A percentile compares a stretch with the other conserved stretches of the same genome.
Evolutionary conservation across 148 eudicot species (phyloP).

Genomic region (Camellia granthamiana): DNA sequence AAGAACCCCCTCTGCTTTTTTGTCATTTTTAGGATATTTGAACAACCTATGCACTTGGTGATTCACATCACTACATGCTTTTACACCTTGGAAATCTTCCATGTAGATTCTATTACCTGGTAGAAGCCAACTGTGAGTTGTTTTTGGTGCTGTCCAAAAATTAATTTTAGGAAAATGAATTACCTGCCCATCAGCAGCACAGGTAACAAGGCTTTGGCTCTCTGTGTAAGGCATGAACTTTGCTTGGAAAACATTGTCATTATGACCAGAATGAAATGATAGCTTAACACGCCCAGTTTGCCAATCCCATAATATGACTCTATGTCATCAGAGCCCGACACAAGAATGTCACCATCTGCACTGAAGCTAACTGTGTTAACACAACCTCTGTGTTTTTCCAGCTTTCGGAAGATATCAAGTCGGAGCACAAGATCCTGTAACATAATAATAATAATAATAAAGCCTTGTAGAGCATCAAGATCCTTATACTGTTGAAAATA

Average conservation of each 20-base stretch:
- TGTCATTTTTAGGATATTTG: neutral
- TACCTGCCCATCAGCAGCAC: conserved; percentile 99
- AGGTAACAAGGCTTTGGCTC: conserved; percentile 76
- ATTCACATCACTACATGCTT: neutral
- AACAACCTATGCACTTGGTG: neutral
- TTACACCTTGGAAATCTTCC: neutral
- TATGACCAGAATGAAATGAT: conserved; percentile 77
- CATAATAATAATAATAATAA: neutral
- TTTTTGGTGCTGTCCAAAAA: neutral
- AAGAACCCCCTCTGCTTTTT: neutral
- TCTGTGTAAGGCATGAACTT: conserved; percentile 82
- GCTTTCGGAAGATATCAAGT: conserved; percentile 59
- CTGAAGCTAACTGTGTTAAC: conserved; percentile 91
- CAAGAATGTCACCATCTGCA: conserved; percentile 68
- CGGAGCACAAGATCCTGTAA: conserved; percentile 82
- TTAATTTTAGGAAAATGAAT: conserved; percentile 6
- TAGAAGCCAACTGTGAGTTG: neutral
- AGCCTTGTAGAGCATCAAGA: neutral
- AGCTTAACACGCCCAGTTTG: conserved; percentile 61
- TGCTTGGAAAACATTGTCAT: conserved; percentile 85
- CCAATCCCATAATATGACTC: conserved; percentile 88
- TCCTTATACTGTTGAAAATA: neutral
- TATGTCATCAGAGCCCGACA: conserved; percentile 94
- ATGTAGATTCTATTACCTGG: neutral
- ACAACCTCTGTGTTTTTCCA: conserved; percentile 83